Conservation (phyloP, 2,329 filamentous ascomycete genomes). For the Epichloe uncinata region DNA sequence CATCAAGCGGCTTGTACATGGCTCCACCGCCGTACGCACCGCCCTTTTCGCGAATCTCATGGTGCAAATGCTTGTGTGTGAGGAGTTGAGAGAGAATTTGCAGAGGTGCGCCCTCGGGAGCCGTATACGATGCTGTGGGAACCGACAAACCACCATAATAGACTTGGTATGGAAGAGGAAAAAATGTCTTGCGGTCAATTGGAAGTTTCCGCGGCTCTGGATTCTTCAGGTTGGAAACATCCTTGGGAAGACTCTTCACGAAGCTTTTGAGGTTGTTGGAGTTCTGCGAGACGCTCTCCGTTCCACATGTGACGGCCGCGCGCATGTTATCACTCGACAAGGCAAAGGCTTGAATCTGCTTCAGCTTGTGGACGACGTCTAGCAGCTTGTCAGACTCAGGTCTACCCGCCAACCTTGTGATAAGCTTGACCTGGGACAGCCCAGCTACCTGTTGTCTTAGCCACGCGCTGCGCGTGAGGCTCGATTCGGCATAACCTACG, state of each 20-base stretch:
- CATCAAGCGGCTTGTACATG: constrained; percentile 65
- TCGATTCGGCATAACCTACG: constrained; percentile 68
- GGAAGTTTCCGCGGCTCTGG: constrained; percentile 22
- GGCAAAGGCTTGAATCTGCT: constrained; percentile 69
- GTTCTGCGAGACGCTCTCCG: constrained; percentile 58
- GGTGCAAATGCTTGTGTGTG: constrained; percentile 92
- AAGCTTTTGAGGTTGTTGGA: constrained; percentile 59
- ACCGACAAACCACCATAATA: constrained; percentile 81
- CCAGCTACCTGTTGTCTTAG: constrained; percentile 77
- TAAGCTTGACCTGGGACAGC: constrained; percentile 78
- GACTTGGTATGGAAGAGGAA: constrained; percentile 90
- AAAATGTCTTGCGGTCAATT: constrained; percentile 63
- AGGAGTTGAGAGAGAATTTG: constrained; percentile 84
- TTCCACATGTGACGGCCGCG: constrained; percentile 73
- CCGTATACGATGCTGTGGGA: constrained; percentile 71
- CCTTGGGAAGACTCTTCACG: constrained; percentile 28
- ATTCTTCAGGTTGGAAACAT: constrained; percentile 26
- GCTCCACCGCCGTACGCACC: constrained; percentile 92
- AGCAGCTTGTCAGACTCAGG: constrained; percentile 54
- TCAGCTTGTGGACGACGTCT: constrained; percentile 71
- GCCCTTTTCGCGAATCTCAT: constrained; percentile 95
- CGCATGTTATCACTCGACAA: constrained; percentile 59
- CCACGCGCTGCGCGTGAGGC: constrained; percentile 57
- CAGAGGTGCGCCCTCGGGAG: constrained; percentile 61
- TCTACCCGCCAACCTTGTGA: constrained; percentile 64